Evolutionary conservation across 305 asterid genomes (phyloP).

Genomic region (Solanum chacoense): DNA sequence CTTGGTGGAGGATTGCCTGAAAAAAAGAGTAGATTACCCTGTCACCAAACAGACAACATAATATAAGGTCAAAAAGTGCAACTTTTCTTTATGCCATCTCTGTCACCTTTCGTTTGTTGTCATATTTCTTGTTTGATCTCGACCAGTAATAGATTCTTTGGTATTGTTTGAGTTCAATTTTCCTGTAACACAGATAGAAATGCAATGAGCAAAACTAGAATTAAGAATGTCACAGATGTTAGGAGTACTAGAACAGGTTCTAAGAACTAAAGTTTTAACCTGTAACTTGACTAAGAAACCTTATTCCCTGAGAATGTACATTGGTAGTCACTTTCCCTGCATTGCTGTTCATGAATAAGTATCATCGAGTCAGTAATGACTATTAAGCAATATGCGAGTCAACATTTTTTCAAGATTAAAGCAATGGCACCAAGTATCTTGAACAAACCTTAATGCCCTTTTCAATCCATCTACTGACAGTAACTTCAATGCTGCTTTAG

Average conservation of each 20-base stretch:
- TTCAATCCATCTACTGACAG: slow-evolving; percentile 80
- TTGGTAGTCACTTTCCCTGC: slow-evolving; percentile 82
- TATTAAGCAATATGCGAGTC: neutral
- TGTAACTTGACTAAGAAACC: slow-evolving; percentile 67
- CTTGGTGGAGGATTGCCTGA: slow-evolving; percentile 13
- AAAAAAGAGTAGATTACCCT: neutral
- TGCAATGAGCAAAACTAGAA: neutral
- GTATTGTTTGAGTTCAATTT: slow-evolving; percentile 23
- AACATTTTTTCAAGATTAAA: neutral
- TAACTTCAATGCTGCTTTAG: slow-evolving; percentile 49
- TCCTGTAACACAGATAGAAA: slow-evolving; percentile 18
- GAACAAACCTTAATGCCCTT: slow-evolving; percentile 64
- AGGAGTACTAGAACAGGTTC: neutral
- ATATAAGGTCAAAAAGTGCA: neutral
- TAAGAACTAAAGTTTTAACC: slow-evolving; percentile 24
- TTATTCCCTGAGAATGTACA: slow-evolving; percentile 69
- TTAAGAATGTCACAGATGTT: neutral
- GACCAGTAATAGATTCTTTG: slow-evolving; percentile 12
- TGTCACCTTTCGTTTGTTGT: slow-evolving; percentile 36
- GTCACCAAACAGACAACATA: slow-evolving; percentile 13
- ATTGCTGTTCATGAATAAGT: slow-evolving; percentile 34
- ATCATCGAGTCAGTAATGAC: neutral
- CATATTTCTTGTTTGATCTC: slow-evolving; percentile 22
- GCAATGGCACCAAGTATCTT: neutral
- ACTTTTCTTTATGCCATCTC: neutral